Base-by-base conservation (phyloP, 2,329 filamentous ascomycete species). In the Ceratocystiopsis minuta region DNA sequence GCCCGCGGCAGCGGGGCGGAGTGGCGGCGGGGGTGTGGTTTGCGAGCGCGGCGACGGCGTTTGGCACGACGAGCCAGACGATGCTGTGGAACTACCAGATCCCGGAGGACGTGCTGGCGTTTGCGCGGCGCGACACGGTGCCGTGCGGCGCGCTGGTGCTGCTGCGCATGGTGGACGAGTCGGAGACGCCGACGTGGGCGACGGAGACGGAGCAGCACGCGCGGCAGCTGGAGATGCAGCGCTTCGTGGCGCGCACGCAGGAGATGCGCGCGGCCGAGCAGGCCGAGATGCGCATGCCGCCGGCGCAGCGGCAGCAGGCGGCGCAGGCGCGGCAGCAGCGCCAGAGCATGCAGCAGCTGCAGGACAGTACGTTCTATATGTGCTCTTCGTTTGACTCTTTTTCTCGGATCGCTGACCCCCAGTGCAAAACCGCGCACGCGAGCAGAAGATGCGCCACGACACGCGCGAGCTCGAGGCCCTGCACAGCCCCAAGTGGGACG, bases 21-120 rank as follows among this genome's bases (percentile, higher is more conserved):
- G 24, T 28, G 24, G 24, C 24, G 24, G 6, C 24, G 24, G 24
- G 24, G 10, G 54, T 63, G 11, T 77, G 72, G 72, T 76, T 76
- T 47, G 67, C 70, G 24, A 67, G 63, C 45, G 65, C 64, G 2
- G 63, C 63, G 1, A 76, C 72, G 1, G 72, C 72, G 0, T 66
- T 68, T 44, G 66, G 67, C 16, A 70, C 67, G 1, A 61, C 65
- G 0, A 66, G 61, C 39, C 63, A 68, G 48, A 74, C 70, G 1
- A 61, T 74, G 11, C 59, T 77, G 3, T 77, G 72, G 72, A 71
- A 68, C 51, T 75, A 73, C 57, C 63, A 65, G 43, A 72, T 75
- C 38, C 70, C 72, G 0, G 60, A 67, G 16, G 61, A 64, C 3
- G 55, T 75, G 5, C 50, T 74, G 2, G 47, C 57, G 1, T 71